Percentiles rank a stretch among this genome's conserved stretches.
Evolutionary conservation across 208 protist genomes (phyloP).

Genomic region (Phytomonas sp.): DNA sequence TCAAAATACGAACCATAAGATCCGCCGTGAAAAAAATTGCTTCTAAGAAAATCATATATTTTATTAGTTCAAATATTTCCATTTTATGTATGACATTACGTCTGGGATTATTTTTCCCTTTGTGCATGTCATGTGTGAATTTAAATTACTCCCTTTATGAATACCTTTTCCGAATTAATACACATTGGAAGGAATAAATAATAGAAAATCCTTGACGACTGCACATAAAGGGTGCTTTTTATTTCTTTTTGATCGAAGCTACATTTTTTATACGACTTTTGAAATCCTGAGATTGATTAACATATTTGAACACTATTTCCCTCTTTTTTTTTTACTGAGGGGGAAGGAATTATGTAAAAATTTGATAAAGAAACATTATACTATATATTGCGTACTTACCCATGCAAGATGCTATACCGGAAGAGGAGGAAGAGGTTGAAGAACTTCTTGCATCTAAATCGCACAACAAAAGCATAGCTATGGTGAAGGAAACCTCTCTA

Average conservation of each 20-base stretch:
- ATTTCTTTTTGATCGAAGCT: conserved; percentile 4
- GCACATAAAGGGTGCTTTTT: conserved; percentile 5
- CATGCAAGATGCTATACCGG: conserved; percentile 5
- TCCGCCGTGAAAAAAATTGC: conserved; percentile 1
- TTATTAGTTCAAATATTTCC: conserved; percentile 3
- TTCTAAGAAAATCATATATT: too few relatives aligned
- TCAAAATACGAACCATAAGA: neutral
- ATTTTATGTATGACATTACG: conserved; percentile 5
- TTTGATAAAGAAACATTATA: neutral
- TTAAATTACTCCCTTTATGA: conserved; percentile 10
- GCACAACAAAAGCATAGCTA: neutral
- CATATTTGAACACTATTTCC: neutral
- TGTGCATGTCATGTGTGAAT: neutral
- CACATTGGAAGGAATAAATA: conserved; percentile 1
- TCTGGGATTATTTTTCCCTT: conserved; percentile 7
- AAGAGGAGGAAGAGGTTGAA: conserved; percentile 46
- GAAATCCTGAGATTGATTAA: neutral
- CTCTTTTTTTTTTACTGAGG: too few relatives aligned
- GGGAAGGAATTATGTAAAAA: neutral
- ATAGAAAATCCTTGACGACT: conserved; percentile 3
- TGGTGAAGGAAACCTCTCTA: conserved; percentile 3
- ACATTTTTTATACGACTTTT: conserved; percentile 11
- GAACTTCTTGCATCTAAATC: conserved; percentile 9
- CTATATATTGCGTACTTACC: conserved; percentile 14
- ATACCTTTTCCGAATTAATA: conserved; percentile 10